These are phyloP conservation scores for Candida koratica DNA, from an alignment of 805 yeast species.

Conservation along the genomic window DNA sequence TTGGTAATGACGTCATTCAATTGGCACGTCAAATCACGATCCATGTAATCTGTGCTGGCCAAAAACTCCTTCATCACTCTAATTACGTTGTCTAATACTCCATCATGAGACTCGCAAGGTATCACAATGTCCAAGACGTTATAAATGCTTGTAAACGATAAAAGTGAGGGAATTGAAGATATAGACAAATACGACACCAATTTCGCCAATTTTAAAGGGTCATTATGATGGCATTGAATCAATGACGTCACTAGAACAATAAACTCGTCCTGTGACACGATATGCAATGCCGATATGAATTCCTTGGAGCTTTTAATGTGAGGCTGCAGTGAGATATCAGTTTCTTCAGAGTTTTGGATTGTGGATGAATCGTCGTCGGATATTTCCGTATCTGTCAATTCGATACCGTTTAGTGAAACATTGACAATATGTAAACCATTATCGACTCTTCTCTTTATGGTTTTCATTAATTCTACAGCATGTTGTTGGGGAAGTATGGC, in stretches of 20 bases:
- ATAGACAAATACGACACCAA: slow-evolving; percentile 25
- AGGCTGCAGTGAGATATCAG: neutral
- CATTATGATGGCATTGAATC: slow-evolving; percentile 21
- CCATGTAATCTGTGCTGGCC: slow-evolving; percentile 20
- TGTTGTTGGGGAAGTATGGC: slow-evolving; percentile 20
- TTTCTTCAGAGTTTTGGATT: slow-evolving; percentile 1
- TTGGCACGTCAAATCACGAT: slow-evolving; percentile 21
- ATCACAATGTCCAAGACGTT: slow-evolving; percentile 15
- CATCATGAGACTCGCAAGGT: slow-evolving; percentile 13
- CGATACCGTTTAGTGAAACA: slow-evolving; percentile 23
- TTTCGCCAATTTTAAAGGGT: slow-evolving; percentile 17
- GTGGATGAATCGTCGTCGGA: neutral
- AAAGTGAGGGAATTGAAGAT: slow-evolving; percentile 18
- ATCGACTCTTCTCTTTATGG: slow-evolving; percentile 18
- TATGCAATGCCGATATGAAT: slow-evolving; percentile 28
- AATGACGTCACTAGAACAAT: slow-evolving; percentile 28
- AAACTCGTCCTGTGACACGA: slow-evolving; percentile 33
- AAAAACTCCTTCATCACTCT: slow-evolving; percentile 29
- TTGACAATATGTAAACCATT: slow-evolving; percentile 21
- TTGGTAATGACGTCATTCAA: slow-evolving; percentile 28
- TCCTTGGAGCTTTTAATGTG: slow-evolving; percentile 13
- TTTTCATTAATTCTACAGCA: slow-evolving; percentile 19
- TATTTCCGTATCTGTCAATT: slow-evolving; percentile 25
- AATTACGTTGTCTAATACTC: slow-evolving; percentile 25
- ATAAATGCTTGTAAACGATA: slow-evolving; percentile 32